phyloP scores from a whole-genome alignment of 495 filamentous ascomycete species.

The Parathielavia appendiculata region DNA sequence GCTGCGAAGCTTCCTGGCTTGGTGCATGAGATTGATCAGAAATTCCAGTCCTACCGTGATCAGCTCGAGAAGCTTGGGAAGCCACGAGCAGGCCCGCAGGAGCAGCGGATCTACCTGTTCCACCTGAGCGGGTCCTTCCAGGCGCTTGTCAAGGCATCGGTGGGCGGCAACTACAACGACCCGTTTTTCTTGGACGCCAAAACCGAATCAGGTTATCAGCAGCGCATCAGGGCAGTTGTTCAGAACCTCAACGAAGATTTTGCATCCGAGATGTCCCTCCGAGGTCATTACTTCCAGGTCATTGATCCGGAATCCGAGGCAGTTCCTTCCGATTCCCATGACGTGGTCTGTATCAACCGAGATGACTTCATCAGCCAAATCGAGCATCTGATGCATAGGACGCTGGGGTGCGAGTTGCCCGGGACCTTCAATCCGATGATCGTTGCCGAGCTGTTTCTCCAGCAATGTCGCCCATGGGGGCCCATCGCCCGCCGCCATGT shows the following conservation, averaged over 20 bases:
- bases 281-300: constrained; percentile 30
- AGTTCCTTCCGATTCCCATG: too few species aligned
- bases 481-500: background rate
- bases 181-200: background rate
- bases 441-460: constrained; percentile 6
- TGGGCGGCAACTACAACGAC: constrained; percentile 7
- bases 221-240: constrained; percentile 6
- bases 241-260: constrained; percentile 9
- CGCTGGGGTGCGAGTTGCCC: constrained; percentile 4
- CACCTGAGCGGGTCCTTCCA: constrained; percentile 1
- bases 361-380: constrained; percentile 1
- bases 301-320: too few species aligned
- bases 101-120: constrained; percentile 10
- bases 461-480: constrained; percentile 8
- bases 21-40: background rate
- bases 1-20: constrained; percentile 3
- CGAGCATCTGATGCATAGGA: constrained; percentile 1
- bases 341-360: background rate
- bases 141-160: background rate
- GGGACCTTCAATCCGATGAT: constrained; percentile 13
- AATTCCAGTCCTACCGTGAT: background rate
- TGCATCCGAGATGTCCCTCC: background rate
- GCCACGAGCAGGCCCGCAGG: background rate
- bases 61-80: background rate
- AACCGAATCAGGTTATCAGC: too few species aligned